These are phyloP conservation scores for Xylaria sp. DNA, from an alignment of 2,329 filamentous ascomycete species.

Conservation along the genomic window DNA sequence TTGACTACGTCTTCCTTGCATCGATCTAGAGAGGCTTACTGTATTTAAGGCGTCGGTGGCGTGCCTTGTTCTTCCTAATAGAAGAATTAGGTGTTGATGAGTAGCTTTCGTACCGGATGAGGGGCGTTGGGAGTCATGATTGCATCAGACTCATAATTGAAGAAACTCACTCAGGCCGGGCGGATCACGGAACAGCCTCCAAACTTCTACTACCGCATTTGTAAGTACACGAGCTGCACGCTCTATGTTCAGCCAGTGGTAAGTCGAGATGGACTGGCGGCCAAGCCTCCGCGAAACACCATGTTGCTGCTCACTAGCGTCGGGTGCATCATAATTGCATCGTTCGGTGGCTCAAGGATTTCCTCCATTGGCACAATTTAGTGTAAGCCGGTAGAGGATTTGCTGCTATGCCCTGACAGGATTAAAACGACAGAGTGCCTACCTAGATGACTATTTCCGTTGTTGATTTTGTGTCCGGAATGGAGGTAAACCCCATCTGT, in stretches of 20 bases:
- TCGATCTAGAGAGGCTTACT: background rate
- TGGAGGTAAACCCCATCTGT: background rate
- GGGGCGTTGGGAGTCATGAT: slow-evolving; percentile 22
- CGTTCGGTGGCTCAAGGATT: background rate
- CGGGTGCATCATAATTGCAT: background rate
- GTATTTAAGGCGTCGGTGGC: slow-evolving; percentile 5
- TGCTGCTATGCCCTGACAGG: background rate
- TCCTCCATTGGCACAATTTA: background rate
- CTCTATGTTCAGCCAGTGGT: slow-evolving; percentile 14
- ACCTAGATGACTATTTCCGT: background rate
- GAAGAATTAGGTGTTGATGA: background rate
- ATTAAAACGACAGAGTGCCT: background rate
- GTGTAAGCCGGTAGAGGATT: background rate
- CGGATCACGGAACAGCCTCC: slow-evolving; percentile 9
- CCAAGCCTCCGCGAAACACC: slow-evolving; percentile 22
- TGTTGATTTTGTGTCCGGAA: background rate
- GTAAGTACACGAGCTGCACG: slow-evolving; percentile 24
- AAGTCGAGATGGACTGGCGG: slow-evolving; percentile 11
- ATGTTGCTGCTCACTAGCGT: background rate
- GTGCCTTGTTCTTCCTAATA: background rate
- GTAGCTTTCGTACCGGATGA: slow-evolving; percentile 10
- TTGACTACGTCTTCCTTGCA: background rate
- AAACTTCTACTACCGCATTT: background rate
- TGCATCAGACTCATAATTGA: slow-evolving; percentile 21
- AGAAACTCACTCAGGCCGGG: background rate